phyloP scores from a whole-genome alignment of 768 basidiomycete genomes.

The Lactifluus echinatus region DNA sequence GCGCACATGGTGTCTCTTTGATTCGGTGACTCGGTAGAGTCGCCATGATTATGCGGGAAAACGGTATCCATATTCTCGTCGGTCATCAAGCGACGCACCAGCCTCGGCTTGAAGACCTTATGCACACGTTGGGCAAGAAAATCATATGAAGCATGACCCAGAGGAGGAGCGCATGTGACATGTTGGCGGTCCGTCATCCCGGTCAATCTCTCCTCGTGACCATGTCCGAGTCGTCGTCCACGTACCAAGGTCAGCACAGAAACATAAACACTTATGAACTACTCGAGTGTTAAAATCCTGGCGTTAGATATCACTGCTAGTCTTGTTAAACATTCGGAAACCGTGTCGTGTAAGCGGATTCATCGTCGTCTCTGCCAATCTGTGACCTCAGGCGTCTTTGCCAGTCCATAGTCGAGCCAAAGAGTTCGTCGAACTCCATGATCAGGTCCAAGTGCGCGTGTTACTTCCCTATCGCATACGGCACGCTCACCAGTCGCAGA shows the following conservation, averaged over 20 bases:
- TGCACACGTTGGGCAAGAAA: no score
- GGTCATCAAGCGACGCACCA: no score
- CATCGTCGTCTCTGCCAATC: neutral
- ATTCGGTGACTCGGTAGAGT: no score
- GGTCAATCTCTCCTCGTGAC: neutral
- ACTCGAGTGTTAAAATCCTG: neutral
- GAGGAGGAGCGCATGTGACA: no score
- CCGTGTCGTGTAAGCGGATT: constrained; percentile 6
- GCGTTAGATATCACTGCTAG: neutral
- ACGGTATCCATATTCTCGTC: no score
- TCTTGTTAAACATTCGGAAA: neutral
- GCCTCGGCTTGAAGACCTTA: no score
- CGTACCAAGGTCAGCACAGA: neutral
- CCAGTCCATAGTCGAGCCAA: constrained; percentile 36
- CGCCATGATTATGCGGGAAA: no score
- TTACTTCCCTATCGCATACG: neutral
- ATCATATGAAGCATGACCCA: no score
- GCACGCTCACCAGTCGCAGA: constrained; percentile 37
- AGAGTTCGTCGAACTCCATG: constrained; percentile 83
- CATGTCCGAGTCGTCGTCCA: neutral
- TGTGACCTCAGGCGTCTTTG: neutral
- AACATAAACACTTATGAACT: neutral
- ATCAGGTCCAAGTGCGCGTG: constrained; percentile 68
- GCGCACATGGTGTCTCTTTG: no score
- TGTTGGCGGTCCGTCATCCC: neutral